Base-by-base conservation (phyloP, 805 yeast species). In the Metschnikowia vanudenii region DNA sequence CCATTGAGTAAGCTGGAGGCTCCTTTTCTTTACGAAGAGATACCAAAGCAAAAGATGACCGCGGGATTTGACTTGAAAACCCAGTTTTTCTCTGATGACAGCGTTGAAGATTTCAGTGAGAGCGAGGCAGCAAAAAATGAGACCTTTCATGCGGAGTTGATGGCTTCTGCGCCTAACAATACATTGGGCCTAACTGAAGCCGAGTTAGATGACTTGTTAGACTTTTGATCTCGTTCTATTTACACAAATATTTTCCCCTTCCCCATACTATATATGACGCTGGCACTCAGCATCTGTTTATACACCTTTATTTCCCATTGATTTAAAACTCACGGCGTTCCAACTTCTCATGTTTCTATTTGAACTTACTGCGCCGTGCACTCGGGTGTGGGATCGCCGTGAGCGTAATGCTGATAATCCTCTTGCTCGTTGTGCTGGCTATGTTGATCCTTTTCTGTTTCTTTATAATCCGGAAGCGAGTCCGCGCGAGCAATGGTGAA, bases 131-230 rank as follows among this genome's bases (percentile, higher is more conserved):
- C 33, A 34, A 41, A 44, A n/a, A 43, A 39, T 22, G 32, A 14
- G 9, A 47, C 43, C 17, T 38, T 39, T 28, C 38, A 34, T 36
- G 47, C 39, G 29, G 52, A 46, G 19, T 34, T 41, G 44, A 32
- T 41, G 44, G 29, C 46, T 41, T 37, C 26, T 29, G 49, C 32
- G 6, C 14, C 32, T 12, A 29, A 39, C 13, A 55, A 56, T 20
- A 43, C 49, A 3, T 44, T 65, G 9, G 77, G 76, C 1, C 63
- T 73, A 43, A 53, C 62, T 14, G 55, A 52, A 5, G 54, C 61
- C 11, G 77, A 73, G 24, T 56, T 73, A 41, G 56, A 62, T 26
- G 68, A 63, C 39, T 59, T 73, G 46, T 60, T 72, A 42, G 74
- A 68, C 56, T 68, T 52, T 33, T 62, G 47, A 37, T 14, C 40